phyloP scores from a whole-genome alignment of 192 early-diverging fungal genomes.

The Umbelopsis sp. region DNA sequence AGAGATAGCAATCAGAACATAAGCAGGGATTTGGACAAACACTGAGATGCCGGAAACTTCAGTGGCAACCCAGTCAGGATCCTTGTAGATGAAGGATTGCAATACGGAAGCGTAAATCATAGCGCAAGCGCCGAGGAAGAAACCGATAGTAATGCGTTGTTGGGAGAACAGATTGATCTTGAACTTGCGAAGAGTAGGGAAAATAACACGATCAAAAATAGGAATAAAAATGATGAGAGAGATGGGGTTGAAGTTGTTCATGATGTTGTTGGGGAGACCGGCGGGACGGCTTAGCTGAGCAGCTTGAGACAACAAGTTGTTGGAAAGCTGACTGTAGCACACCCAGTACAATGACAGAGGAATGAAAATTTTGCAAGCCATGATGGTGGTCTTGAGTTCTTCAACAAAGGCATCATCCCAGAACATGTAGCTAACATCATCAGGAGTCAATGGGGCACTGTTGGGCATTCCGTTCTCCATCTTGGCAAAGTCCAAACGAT shows the following conservation, averaged over 20 bases:
- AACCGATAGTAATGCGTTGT: slow-evolving; percentile 62
- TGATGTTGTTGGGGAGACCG: slow-evolving; percentile 62
- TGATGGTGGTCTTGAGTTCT: slow-evolving; percentile 55
- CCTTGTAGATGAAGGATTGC: slow-evolving; percentile 61
- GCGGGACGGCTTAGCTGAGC: slow-evolving; percentile 52
- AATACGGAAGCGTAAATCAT: slow-evolving; percentile 65
- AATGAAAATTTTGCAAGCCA: slow-evolving; percentile 65
- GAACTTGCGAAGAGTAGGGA: slow-evolving; percentile 55
- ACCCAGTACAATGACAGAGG: slow-evolving; percentile 66
- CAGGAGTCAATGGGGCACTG: slow-evolving; percentile 21
- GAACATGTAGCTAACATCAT: neutral
- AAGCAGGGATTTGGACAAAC: slow-evolving; percentile 58
- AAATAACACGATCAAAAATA: slow-evolving; percentile 55
- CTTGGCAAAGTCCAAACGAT: slow-evolving; percentile 59
- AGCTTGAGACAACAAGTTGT: slow-evolving; percentile 65
- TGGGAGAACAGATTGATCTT: slow-evolving; percentile 55
- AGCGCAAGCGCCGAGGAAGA: slow-evolving; percentile 53
- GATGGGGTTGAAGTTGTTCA: slow-evolving; percentile 63
- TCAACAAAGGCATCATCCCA: slow-evolving; percentile 65
- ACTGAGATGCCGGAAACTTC: slow-evolving; percentile 48
- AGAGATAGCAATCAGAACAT: slow-evolving; percentile 57
- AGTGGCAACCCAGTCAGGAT: slow-evolving; percentile 47
- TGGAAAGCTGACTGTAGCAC: slow-evolving; percentile 62
- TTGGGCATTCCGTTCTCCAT: slow-evolving; percentile 31
- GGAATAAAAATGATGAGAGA: slow-evolving; percentile 59